These are phyloP conservation scores for Lactifluus rugatus DNA, from an alignment of 768 basidiomycete species.

Conservation along the genomic window DNA sequence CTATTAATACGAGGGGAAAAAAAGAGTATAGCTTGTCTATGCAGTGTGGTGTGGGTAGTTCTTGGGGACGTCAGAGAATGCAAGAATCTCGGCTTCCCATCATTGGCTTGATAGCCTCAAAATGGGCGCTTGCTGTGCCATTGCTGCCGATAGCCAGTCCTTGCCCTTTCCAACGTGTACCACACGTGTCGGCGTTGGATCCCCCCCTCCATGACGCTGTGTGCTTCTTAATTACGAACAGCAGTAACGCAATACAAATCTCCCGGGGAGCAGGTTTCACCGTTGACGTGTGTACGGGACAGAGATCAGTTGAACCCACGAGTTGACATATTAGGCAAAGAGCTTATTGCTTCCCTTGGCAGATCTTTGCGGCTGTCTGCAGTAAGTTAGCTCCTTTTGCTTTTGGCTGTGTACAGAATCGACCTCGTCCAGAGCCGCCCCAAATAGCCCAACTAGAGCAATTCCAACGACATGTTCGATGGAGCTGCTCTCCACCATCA, in stretches of 20 bases:
- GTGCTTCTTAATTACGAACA: neutral
- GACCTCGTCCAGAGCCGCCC: too few species aligned
- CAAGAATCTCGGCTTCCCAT: neutral
- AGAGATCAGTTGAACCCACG: too few species aligned
- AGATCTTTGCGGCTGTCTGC: too few species aligned
- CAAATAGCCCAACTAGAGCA: neutral
- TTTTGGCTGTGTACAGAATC: too few species aligned
- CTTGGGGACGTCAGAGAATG: neutral
- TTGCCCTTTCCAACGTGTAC: slow-evolving; percentile 15
- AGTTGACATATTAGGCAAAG: neutral
- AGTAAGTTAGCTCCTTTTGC: too few species aligned
- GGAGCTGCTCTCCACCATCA: too few species aligned
- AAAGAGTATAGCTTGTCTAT: neutral
- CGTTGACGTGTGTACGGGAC: neutral
- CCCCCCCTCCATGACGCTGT: neutral
- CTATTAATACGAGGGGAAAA: neutral
- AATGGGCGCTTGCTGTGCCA: neutral
- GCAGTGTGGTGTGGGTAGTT: neutral
- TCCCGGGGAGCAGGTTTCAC: neutral
- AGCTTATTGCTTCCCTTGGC: too few species aligned
- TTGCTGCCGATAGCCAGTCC: neutral
- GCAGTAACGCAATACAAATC: neutral
- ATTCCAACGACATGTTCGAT: too few species aligned
- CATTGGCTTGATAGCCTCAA: neutral
- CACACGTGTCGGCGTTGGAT: slow-evolving; percentile 1